phyloP scores from a whole-genome alignment of 2,329 filamentous ascomycete genomes.

The Neonectria neomacrospora region DNA sequence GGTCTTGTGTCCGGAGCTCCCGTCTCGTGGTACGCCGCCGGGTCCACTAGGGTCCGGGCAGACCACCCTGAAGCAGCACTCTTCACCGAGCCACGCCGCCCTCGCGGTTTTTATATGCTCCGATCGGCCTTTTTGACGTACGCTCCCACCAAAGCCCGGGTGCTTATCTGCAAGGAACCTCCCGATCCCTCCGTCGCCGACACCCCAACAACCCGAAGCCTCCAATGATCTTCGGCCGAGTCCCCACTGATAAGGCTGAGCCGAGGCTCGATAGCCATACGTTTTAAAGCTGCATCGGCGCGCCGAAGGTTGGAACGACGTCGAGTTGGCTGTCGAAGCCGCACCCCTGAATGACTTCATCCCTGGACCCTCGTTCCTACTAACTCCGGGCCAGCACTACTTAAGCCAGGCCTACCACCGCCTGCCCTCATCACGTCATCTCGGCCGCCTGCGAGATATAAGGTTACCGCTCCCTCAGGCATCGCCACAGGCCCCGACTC shows the following conservation, averaged over 20 bases:
- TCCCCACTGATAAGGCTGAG: slow-evolving; percentile 32
- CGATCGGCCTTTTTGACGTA: not conserved
- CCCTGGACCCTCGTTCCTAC: not conserved
- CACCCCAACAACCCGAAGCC: slow-evolving; percentile 21
- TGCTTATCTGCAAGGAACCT: not conserved
- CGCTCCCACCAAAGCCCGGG: slow-evolving; percentile 4
- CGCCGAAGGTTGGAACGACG: not conserved
- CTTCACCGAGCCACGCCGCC: not conserved
- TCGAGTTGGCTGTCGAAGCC: not conserved
- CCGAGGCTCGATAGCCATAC: slow-evolving; percentile 35
- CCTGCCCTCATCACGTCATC: not conserved
- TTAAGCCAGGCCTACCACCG: not conserved
- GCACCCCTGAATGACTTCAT: not conserved
- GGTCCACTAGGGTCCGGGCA: not conserved
- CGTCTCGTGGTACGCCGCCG: not conserved
- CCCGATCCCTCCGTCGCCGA: slow-evolving; percentile 7
- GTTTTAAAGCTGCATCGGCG: not conserved
- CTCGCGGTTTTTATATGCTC: not conserved
- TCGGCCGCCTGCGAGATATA: not conserved
- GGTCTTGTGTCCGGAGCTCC: not conserved
- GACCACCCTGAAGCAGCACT: slow-evolving; percentile 1
- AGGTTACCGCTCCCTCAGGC: not conserved
- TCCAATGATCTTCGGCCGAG: slow-evolving; percentile 21
- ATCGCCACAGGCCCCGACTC: not conserved
- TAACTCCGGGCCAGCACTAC: not conserved